Evolutionary conservation across 768 basidiomycete species (phyloP).

Genomic region (Galerina marginata): DNA sequence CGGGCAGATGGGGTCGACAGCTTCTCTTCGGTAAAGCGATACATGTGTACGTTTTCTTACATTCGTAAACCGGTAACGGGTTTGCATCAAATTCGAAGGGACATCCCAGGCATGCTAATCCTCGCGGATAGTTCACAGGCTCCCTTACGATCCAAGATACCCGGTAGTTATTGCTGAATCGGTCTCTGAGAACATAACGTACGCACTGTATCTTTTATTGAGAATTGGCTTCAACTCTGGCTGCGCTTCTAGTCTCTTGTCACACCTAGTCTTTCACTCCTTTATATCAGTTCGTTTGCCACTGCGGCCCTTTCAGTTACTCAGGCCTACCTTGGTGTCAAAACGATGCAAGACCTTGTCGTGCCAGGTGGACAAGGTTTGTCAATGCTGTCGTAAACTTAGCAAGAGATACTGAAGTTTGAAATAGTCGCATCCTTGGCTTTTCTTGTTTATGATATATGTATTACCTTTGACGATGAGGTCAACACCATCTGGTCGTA

Average conservation of each 20-base stretch:
- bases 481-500: constrained; percentile 41
- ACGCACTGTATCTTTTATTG: constrained; percentile 5
- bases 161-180: constrained; percentile 12
- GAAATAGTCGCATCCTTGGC: constrained; percentile 34
- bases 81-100: neutral
- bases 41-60: too few species aligned
- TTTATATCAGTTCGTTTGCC: neutral
- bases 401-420: neutral
- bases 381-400: neutral
- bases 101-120: neutral
- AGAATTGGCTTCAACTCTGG: neutral
- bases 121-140: constrained; percentile 9
- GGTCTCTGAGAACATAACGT: constrained; percentile 18
- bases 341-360: constrained; percentile 15
- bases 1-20: too few species aligned
- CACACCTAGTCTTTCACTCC: neutral
- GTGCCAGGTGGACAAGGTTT: constrained; percentile 27
- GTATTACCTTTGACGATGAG: constrained; percentile 40
- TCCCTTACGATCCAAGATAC: constrained; percentile 7
- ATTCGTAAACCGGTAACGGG: too few species aligned
- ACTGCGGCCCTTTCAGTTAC: neutral
- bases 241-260: constrained; percentile 9
- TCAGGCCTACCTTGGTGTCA: neutral
- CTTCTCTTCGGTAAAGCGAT: too few species aligned
- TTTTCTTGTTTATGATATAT: constrained; percentile 39